Evolutionary conservation across 176 grass and related monocot genomes (phyloP).

Genomic region (Aegilops bicornis): DNA sequence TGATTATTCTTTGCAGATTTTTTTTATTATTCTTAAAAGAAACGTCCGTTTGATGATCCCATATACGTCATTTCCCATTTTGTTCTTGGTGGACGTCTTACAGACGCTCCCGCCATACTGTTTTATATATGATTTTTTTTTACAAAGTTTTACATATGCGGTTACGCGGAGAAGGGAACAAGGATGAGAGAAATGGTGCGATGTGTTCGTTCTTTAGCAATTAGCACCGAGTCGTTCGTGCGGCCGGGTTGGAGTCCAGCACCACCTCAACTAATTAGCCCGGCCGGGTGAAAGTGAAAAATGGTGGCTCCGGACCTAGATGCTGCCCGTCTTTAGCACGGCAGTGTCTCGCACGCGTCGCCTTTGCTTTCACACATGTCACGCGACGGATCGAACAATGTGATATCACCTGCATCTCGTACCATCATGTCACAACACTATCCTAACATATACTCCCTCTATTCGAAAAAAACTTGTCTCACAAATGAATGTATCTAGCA

Average conservation of each 20-base stretch:
- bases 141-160: neutral
- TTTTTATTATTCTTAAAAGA: too few species aligned
- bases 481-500: too few species aligned
- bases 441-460: neutral
- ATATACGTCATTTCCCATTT: too few species aligned
- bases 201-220: neutral
- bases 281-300: neutral
- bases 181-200: neutral
- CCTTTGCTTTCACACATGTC: neutral
- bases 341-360: neutral
- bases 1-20: too few species aligned
- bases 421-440: neutral
- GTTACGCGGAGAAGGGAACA: neutral
- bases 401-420: neutral
- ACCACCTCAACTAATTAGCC: neutral
- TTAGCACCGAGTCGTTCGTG: neutral
- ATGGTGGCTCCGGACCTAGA: neutral
- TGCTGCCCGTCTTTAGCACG: neutral
- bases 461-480: neutral
- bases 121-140: neutral
- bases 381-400: too few species aligned
- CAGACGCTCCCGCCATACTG: too few species aligned
- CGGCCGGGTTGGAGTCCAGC: neutral
- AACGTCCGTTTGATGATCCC: too few species aligned
- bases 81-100: too few species aligned